A percentile compares a stretch with the other conserved stretches of the same genome.
Evolutionary conservation across 768 basidiomycete species (phyloP).

Genomic region (Gelatoporia subvermispora): DNA sequence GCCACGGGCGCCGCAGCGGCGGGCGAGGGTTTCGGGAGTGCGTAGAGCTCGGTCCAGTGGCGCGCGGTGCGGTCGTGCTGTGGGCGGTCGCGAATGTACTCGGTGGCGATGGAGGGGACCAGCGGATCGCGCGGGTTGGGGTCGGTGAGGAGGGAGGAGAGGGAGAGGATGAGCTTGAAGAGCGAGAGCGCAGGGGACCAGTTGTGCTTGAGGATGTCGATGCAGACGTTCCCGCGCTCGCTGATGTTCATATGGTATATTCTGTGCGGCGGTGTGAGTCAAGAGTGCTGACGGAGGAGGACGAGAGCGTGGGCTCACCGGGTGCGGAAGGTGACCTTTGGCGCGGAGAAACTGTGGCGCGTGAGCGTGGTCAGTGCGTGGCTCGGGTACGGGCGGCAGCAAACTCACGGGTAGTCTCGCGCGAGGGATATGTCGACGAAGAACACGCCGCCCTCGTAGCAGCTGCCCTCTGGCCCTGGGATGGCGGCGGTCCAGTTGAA

Average conservation of each 20-base stretch:
- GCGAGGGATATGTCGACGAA: conserved; percentile 61
- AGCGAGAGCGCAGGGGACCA: conserved; percentile 94
- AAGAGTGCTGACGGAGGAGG: not conserved
- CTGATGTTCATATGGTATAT: conserved; percentile 93
- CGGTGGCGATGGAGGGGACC: conserved; percentile 71
- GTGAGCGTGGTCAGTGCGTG: not conserved
- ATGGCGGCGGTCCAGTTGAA: conserved; percentile 74
- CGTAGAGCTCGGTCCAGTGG: conserved; percentile 73
- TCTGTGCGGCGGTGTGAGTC: conserved; percentile 28
- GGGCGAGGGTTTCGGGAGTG: conserved; percentile 41
- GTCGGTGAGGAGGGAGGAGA: conserved; percentile 89
- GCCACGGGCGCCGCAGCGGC: conserved; percentile 9
- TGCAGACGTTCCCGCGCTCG: conserved; percentile 73
- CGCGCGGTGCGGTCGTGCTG: conserved; percentile 75
- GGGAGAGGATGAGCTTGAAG: conserved; percentile 91
- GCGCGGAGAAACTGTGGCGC: conserved; percentile 64
- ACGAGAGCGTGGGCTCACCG: conserved; percentile 39
- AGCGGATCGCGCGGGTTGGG: conserved; percentile 74
- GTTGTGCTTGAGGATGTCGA: conserved; percentile 88
- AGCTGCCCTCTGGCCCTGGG: conserved; percentile 78
- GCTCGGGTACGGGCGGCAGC: not conserved
- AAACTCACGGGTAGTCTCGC: conserved; percentile 71
- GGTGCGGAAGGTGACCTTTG: conserved; percentile 70
- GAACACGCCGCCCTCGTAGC: conserved; percentile 79
- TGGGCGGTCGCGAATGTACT: conserved; percentile 59